Conservation (phyloP, 805 yeast genomes). For the Metschnikowia corniflorae region DNA sequence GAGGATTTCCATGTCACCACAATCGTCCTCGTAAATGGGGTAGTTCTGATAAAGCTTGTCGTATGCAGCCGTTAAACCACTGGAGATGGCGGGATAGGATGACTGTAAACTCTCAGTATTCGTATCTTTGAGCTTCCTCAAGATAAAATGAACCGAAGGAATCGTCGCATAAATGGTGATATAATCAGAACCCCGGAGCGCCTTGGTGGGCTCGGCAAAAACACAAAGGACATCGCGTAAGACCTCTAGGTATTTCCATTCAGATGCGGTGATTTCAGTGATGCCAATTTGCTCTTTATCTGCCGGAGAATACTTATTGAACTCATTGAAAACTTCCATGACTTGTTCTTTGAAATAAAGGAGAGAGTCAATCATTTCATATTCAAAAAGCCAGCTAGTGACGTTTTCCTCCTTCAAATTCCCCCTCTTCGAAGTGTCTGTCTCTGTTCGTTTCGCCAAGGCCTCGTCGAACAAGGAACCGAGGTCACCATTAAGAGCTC, state of each 20-base stretch:
- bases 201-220: constrained; percentile 3
- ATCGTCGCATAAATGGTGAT: constrained; percentile 2
- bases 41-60: constrained; percentile 3
- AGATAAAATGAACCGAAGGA: constrained; percentile 2
- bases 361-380: constrained; percentile 2
- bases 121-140: background rate
- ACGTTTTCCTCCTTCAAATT: constrained; percentile 3
- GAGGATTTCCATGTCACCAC: constrained; percentile 2
- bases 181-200: constrained; percentile 2
- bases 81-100: constrained; percentile 1
- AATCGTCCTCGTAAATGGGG: constrained; percentile 2
- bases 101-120: background rate
- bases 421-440: constrained; percentile 4
- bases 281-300: constrained; percentile 1
- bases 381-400: constrained; percentile 4
- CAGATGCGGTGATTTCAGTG: constrained; percentile 4
- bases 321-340: constrained; percentile 2
- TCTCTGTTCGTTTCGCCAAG: constrained; percentile 3
- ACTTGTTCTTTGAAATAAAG: constrained; percentile 4
- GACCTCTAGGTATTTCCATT: constrained; percentile 2
- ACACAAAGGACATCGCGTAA: constrained; percentile 1
- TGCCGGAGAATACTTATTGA: background rate
- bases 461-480: constrained; percentile 3
- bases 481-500: constrained; percentile 2
- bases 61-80: constrained; percentile 1